phyloP scores from a whole-genome alignment of 2,329 filamentous ascomycete species.

The Trichothecium roseum region DNA sequence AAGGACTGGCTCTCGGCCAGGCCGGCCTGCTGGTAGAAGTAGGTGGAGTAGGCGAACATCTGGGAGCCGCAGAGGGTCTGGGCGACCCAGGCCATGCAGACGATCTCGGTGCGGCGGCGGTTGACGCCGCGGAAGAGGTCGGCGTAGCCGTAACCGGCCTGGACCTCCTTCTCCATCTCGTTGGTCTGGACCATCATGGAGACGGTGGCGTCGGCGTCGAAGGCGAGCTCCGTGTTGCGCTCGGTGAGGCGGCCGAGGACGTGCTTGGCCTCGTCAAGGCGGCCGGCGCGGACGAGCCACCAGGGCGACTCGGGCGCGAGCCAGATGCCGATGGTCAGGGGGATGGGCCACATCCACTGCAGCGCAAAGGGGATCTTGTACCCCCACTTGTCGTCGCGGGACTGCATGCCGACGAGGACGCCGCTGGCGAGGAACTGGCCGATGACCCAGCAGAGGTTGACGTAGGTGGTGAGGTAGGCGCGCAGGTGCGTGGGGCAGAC shows the following conservation, averaged over 20 bases:
- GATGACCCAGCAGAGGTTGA: conserved; percentile 18
- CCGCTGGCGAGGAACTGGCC: conserved; percentile 29
- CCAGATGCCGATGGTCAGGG: conserved; percentile 22
- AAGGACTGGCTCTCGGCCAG: conserved; percentile 24
- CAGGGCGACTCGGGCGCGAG: conserved; percentile 33
- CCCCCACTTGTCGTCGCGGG: conserved; percentile 23
- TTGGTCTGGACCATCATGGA: conserved; percentile 43
- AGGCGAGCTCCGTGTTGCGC: conserved; percentile 21
- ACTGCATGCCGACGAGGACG: conserved; percentile 24
- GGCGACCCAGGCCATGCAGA: conserved; percentile 30
- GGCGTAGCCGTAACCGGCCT: conserved; percentile 28
- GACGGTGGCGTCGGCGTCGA: conserved; percentile 32
- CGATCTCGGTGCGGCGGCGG: conserved; percentile 34
- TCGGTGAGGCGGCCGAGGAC: conserved; percentile 28
- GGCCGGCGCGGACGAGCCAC: conserved; percentile 28
- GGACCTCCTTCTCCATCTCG: conserved; percentile 30
- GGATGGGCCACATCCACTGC: conserved; percentile 31
- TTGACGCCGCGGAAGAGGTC: conserved; percentile 38
- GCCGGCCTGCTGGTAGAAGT: conserved; percentile 34
- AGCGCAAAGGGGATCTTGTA: conserved; percentile 33
- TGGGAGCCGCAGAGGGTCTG: conserved; percentile 28
- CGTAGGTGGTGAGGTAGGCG: conserved; percentile 33
- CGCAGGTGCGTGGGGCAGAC: conserved; percentile 33
- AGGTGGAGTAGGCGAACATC: conserved; percentile 49
- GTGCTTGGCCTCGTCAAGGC: conserved; percentile 22